phyloP scores from a whole-genome alignment of 371 early-diverging fungal genomes.

The Mortierella sp. region DNA sequence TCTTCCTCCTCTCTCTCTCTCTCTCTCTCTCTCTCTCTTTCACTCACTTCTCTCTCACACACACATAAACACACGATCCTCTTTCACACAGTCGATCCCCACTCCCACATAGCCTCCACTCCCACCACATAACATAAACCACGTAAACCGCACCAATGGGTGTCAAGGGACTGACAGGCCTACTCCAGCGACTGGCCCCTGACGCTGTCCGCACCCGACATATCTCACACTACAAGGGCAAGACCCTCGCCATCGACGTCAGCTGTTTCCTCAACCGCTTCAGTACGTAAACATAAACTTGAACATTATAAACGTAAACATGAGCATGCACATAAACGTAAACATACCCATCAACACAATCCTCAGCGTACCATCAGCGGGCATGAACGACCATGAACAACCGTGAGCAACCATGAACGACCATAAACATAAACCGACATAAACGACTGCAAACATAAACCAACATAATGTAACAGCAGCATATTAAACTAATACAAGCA shows the following conservation, averaged over 20 bases:
- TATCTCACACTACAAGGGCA: slow-evolving; percentile 57
- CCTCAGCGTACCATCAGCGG: too few species aligned
- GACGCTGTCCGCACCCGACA: slow-evolving; percentile 44
- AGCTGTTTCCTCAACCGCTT: slow-evolving; percentile 72
- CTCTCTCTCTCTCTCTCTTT: too few species aligned
- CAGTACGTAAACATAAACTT: slow-evolving; percentile 28
- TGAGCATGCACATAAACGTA: too few species aligned
- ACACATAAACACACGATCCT: too few species aligned
- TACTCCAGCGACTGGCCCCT: slow-evolving; percentile 67
- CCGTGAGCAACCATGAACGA: too few species aligned
- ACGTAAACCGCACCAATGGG: slow-evolving; percentile 63
- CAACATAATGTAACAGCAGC: background rate
- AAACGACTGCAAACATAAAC: background rate
- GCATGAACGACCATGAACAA: too few species aligned
- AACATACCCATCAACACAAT: too few species aligned
- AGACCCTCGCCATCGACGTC: slow-evolving; percentile 69
- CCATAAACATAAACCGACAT: too few species aligned
- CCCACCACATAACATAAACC: too few species aligned
- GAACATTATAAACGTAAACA: too few species aligned
- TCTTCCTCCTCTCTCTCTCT: background rate
- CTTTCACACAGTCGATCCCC: too few species aligned
- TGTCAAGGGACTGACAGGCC: slow-evolving; percentile 64
- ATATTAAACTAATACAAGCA: background rate
- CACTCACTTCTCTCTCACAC: background rate
- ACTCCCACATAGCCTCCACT: background rate